Evolutionary conservation across 2,329 filamentous ascomycete species (phyloP).

Genomic region (Pseudogymnoascus sp.): DNA sequence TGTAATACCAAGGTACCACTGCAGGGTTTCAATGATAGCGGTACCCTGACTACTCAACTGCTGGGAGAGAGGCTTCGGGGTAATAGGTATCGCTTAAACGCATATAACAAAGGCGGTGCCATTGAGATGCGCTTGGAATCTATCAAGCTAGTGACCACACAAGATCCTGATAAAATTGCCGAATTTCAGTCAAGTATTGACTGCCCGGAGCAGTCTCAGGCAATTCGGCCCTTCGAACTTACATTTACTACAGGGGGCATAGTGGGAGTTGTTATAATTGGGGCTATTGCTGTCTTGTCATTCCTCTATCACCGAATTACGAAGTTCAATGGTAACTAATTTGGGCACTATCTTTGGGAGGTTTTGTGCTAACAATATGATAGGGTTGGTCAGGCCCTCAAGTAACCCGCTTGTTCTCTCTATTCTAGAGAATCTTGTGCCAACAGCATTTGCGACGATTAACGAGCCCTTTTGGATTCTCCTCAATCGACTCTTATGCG

Average conservation of each 20-base stretch:
- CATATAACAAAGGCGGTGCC: background rate
- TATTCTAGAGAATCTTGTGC: slow-evolving; percentile 40
- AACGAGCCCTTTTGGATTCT: slow-evolving; percentile 50
- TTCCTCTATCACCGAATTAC: slow-evolving; percentile 11
- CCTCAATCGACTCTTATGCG: slow-evolving; percentile 42
- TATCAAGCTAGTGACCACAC: background rate
- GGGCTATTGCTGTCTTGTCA: slow-evolving; percentile 10
- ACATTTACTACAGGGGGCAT: slow-evolving; percentile 10
- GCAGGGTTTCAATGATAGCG: slow-evolving; percentile 7
- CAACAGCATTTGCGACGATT: slow-evolving; percentile 44
- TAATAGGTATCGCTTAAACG: background rate
- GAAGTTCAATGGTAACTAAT: slow-evolving; percentile 15
- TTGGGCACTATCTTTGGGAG: no score
- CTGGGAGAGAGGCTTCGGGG: background rate
- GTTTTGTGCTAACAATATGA: background rate
- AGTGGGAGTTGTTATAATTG: background rate
- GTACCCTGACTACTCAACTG: background rate
- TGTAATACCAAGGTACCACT: slow-evolving; percentile 8
- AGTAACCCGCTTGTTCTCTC: slow-evolving; percentile 25
- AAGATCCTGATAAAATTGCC: background rate
- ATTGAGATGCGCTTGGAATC: background rate
- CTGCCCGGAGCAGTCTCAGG: background rate
- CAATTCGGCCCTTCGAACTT: slow-evolving; percentile 17
- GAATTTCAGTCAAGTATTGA: background rate
- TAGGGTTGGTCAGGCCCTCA: slow-evolving; percentile 17